These are phyloP conservation scores for Apiospora rasikravindrae DNA, from an alignment of 2,329 filamentous ascomycete species.

Conservation along the genomic window DNA sequence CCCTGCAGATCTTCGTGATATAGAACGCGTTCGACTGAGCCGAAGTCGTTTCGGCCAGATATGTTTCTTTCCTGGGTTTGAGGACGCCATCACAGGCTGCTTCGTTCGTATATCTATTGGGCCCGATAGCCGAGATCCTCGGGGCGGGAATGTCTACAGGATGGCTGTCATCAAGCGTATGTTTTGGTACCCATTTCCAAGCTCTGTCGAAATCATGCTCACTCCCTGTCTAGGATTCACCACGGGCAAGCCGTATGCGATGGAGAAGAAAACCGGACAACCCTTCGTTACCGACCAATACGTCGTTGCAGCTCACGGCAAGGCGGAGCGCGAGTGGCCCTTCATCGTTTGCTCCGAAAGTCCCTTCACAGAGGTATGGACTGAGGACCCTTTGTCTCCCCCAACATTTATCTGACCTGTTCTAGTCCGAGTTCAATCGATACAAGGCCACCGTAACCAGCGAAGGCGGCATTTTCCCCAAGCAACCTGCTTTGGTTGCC, in stretches of 20 bases:
- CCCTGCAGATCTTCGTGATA: conserved; percentile 77
- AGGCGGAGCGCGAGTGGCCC: conserved; percentile 82
- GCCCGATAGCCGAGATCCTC: conserved; percentile 59
- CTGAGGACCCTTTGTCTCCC: neutral
- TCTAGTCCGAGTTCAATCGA: conserved; percentile 76
- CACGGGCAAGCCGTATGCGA: conserved; percentile 81
- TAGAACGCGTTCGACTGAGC: conserved; percentile 83
- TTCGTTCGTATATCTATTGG: conserved; percentile 87
- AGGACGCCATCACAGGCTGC: conserved; percentile 79
- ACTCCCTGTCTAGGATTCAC: conserved; percentile 65
- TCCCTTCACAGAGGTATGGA: conserved; percentile 76
- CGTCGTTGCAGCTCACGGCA: conserved; percentile 79
- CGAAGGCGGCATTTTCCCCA: conserved; percentile 76
- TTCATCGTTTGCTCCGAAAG: conserved; percentile 91
- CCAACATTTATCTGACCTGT: neutral
- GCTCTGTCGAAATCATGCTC: neutral
- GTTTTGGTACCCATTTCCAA: conserved; percentile 26
- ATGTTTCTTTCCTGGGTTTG: conserved; percentile 92
- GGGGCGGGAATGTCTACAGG: conserved; percentile 79
- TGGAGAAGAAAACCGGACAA: conserved; percentile 76
- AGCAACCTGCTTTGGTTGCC: conserved; percentile 67
- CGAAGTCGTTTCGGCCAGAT: conserved; percentile 87
- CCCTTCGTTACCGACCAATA: conserved; percentile 87
- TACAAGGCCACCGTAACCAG: conserved; percentile 77
- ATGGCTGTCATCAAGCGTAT: conserved; percentile 87